Evolutionary conservation across 2,329 filamentous ascomycete genomes (phyloP).

Genomic region (Septoria petroselini): DNA sequence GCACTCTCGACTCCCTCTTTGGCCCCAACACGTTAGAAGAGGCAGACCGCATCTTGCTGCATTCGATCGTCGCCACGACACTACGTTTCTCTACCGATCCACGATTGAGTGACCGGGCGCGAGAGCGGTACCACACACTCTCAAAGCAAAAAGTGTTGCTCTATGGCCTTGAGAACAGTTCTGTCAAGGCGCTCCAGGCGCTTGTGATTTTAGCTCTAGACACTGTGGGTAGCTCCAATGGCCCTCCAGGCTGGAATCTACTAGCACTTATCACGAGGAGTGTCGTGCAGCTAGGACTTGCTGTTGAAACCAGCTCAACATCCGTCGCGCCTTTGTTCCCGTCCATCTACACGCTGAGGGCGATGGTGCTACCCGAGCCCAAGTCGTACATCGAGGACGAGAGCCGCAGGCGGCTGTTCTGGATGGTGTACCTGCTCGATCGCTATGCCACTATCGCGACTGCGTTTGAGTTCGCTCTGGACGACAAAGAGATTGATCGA

Average conservation of each 20-base stretch:
- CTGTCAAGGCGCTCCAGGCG: slow-evolving; percentile 82
- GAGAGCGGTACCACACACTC: slow-evolving; percentile 71
- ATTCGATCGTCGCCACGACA: slow-evolving; percentile 85
- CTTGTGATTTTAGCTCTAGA: slow-evolving; percentile 83
- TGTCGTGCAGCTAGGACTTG: slow-evolving; percentile 81
- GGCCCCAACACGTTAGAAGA: slow-evolving; percentile 73
- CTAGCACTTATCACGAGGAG: slow-evolving; percentile 84
- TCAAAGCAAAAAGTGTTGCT: slow-evolving; percentile 84
- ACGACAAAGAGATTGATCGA: slow-evolving; percentile 85
- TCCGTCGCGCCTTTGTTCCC: slow-evolving; percentile 74
- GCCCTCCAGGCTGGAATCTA: slow-evolving; percentile 87
- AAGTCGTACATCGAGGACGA: slow-evolving; percentile 88
- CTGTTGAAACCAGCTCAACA: slow-evolving; percentile 76
- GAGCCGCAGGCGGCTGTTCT: slow-evolving; percentile 77
- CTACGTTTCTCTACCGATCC: slow-evolving; percentile 77
- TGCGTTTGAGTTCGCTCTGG: slow-evolving; percentile 84
- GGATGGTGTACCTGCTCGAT: slow-evolving; percentile 91
- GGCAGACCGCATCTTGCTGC: slow-evolving; percentile 75
- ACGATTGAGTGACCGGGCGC: slow-evolving; percentile 68
- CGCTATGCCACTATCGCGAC: slow-evolving; percentile 87
- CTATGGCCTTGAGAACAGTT: slow-evolving; percentile 85
- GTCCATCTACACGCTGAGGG: slow-evolving; percentile 84
- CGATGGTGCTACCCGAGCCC: slow-evolving; percentile 79
- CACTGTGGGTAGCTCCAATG: slow-evolving; percentile 80
- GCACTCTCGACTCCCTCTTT: slow-evolving; percentile 75